Evolutionary conservation across 1,284 basidiomycete species (phyloP).

Genomic region (Melampsora abietis-canadensis): DNA sequence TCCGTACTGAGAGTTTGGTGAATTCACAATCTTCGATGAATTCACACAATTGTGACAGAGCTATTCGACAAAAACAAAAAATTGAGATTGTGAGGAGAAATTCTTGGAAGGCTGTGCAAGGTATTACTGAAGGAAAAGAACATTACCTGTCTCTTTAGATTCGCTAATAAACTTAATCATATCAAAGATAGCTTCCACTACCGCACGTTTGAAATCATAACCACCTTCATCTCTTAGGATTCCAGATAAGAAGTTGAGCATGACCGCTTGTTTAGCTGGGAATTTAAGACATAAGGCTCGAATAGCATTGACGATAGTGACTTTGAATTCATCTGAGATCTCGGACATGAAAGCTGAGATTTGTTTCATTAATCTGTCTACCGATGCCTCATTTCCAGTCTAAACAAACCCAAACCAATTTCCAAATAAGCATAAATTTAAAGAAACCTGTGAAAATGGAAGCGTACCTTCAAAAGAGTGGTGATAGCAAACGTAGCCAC

Average conservation of each 20-base stretch:
- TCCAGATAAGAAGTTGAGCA: slow-evolving; percentile 90
- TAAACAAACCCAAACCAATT: slow-evolving; percentile 44
- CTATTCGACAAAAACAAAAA: slow-evolving; percentile 55
- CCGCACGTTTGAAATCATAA: slow-evolving; percentile 98
- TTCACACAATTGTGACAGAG: slow-evolving; percentile 96
- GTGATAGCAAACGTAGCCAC: slow-evolving; percentile 99
- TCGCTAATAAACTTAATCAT: slow-evolving; percentile 98
- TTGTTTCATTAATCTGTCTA: slow-evolving; percentile 98
- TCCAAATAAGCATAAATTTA: slow-evolving; percentile 18
- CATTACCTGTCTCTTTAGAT: slow-evolving; percentile 73
- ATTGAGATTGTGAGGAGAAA: slow-evolving; percentile 9
- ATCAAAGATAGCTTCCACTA: slow-evolving; percentile 99
- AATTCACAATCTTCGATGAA: slow-evolving; percentile 99
- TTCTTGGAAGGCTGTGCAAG: background rate
- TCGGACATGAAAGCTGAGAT: slow-evolving; percentile 99
- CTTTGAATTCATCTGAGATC: slow-evolving; percentile 99
- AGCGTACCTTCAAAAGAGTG: slow-evolving; percentile 80
- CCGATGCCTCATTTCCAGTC: slow-evolving; percentile 98
- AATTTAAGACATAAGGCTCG: slow-evolving; percentile 98
- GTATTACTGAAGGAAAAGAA: background rate
- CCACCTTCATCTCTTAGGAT: slow-evolving; percentile 95
- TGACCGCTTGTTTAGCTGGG: slow-evolving; percentile 89
- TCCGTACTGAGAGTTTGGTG: slow-evolving; percentile 95
- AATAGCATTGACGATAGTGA: slow-evolving; percentile 98
- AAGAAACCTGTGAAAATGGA: slow-evolving; percentile 8